Evolutionary conservation across 2,329 filamentous ascomycete genomes (phyloP).

Genomic region (Paraphaeosphaeria sporulosa): DNA sequence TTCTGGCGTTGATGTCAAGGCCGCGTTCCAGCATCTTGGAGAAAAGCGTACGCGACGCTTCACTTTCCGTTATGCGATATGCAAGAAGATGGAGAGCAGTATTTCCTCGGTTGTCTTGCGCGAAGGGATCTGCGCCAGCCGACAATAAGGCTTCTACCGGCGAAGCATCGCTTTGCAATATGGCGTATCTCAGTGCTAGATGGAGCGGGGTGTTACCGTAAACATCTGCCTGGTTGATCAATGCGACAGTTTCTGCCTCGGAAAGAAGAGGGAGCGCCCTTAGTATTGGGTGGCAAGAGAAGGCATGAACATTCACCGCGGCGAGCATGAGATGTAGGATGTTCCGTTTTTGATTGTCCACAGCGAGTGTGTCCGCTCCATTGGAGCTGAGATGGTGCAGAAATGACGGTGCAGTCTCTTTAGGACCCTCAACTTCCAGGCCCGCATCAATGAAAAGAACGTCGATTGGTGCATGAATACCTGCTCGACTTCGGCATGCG

Average conservation of each 20-base stretch:
- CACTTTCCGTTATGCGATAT: neutral
- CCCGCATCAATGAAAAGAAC: neutral
- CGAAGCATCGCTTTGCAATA: slow-evolving; percentile 7
- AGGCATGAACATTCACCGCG: neutral
- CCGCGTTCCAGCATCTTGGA: slow-evolving; percentile 13
- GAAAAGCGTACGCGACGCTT: slow-evolving; percentile 9
- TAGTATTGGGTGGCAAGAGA: neutral
- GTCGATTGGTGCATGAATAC: slow-evolving; percentile 15
- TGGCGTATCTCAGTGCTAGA: slow-evolving; percentile 4
- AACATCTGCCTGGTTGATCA: slow-evolving; percentile 16
- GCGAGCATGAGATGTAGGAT: slow-evolving; percentile 20
- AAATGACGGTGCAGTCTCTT: neutral
- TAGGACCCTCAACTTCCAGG: neutral
- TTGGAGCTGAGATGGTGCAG: slow-evolving; percentile 9
- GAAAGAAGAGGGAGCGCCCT: neutral
- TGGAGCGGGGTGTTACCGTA: slow-evolving; percentile 21
- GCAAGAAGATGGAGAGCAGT: slow-evolving; percentile 23
- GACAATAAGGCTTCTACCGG: slow-evolving; percentile 16
- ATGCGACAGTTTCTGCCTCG: neutral
- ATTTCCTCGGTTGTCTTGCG: slow-evolving; percentile 17
- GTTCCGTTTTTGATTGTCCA: slow-evolving; percentile 17
- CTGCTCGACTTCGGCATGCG: neutral
- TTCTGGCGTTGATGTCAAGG: slow-evolving; percentile 23
- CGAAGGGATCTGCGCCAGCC: slow-evolving; percentile 14
- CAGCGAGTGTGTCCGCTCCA: slow-evolving; percentile 16